phyloP scores from a whole-genome alignment of 2,329 filamentous ascomycete genomes.

The Paracoccidioides lutzii region DNA sequence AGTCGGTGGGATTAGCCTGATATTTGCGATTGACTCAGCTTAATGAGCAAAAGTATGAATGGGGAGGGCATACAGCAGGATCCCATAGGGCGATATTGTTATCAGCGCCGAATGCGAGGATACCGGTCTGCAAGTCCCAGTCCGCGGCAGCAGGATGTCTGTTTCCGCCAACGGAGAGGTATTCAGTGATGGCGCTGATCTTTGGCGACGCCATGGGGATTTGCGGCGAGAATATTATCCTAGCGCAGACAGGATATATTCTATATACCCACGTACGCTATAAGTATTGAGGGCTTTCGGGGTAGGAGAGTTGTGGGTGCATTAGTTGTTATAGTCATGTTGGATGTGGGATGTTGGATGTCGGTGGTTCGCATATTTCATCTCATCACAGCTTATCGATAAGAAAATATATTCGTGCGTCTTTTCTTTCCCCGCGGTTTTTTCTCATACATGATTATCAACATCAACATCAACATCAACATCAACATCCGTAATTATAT shows the following conservation, averaged over 20 bases:
- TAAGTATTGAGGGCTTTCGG: no score
- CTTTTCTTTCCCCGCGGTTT: no score
- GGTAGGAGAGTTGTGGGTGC: no score
- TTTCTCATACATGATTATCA: background rate
- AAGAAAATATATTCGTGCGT: conserved; percentile 13
- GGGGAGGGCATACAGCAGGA: conserved; percentile 48
- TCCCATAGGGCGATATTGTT: conserved; percentile 82
- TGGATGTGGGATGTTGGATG: background rate
- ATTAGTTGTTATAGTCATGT: background rate
- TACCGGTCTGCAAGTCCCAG: conserved; percentile 57
- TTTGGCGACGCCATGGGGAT: background rate
- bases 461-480: background rate
- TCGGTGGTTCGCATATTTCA: conserved; percentile 12
- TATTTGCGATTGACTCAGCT: background rate
- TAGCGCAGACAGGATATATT: background rate
- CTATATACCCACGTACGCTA: background rate
- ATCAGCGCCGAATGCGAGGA: conserved; percentile 81
- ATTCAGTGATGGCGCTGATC: conserved; percentile 25
- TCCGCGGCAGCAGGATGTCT: conserved; percentile 80
- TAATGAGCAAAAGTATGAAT: background rate
- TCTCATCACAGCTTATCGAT: conserved; percentile 26
- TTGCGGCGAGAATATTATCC: background rate
- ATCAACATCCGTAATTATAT: no score
- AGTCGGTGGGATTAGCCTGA: background rate
- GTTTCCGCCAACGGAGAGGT: conserved; percentile 73